Evolutionary conservation across 148 eudicot species (phyloP), one percentile per base, ranked within the genome.

Genomic region (Cornus florida): DNA sequence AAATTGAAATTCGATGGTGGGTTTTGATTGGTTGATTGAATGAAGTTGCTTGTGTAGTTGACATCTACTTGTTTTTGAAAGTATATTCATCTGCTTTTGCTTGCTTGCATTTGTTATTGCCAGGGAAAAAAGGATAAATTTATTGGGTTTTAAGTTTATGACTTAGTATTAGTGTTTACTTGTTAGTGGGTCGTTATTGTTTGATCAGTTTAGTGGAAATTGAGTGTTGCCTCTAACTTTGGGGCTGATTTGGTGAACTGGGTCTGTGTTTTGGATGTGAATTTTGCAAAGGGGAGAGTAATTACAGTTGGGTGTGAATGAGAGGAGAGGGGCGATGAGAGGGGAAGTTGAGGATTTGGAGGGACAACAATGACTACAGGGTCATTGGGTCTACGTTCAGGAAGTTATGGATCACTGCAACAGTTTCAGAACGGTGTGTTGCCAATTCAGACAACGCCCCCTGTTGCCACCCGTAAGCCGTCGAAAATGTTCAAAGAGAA

Each of bases 301-400:
- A 28, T 31, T 35, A n/a, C 6, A 38, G 19, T 22, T 32, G 32
- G 41, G 43, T 64, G 67, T 74, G 50, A 60, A 80, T 83, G 86
- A 77, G 75, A 53, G 65, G 78, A 75, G 59, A 70, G 12, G 83
- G 88, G 87, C 81, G 72, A 95, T 93, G 97, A 95, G 84, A 89
- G 86, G 80, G 79, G 82, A 72, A 76, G 62, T 19, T 73, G 74
- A 78, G 80, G 77, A 76, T 62, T 89, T 83, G 79, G 76, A 78
- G 90, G 73, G 87, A 88, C 87, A 89, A 88, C 91, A 88, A 94
- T 97, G 99, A 94, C 89, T 78, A 84, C 87, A 79, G 92, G 88
- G 94, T 92, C 99, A 90, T 89, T 92, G 94, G 97, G 98, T 89
- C 90, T 91, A 78, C 92, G 99, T 64, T 89, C 95, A 17, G 90